Evolutionary conservation across 2,329 filamentous ascomycete genomes (phyloP).

Genomic region (Thermochaetoides dissita): DNA sequence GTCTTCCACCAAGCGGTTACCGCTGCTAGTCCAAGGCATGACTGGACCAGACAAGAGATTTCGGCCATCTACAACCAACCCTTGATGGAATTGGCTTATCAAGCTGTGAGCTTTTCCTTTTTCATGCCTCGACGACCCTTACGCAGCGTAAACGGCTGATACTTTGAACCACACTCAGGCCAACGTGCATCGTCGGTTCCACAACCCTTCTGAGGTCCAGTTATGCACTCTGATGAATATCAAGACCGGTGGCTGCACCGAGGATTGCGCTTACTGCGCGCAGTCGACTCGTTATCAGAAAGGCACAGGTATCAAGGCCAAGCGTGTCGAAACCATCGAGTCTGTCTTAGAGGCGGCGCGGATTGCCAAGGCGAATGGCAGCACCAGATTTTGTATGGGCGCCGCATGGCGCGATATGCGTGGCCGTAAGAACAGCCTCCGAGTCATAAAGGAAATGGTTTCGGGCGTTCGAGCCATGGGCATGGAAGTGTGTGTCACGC

Average conservation of each 20-base stretch:
- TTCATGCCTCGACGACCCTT: too few species aligned
- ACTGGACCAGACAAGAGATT: constrained; percentile 75
- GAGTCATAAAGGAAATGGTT: constrained; percentile 79
- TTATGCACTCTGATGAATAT: constrained; percentile 95
- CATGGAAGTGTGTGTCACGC: constrained; percentile 87
- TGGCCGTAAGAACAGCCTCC: constrained; percentile 68
- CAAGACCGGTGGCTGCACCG: constrained; percentile 82
- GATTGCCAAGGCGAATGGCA: constrained; percentile 67
- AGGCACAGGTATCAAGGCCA: constrained; percentile 65
- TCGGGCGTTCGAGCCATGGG: constrained; percentile 64
- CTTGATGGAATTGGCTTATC: constrained; percentile 63
- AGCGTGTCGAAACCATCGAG: constrained; percentile 66
- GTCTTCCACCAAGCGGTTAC: constrained; percentile 39
- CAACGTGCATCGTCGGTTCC: constrained; percentile 69
- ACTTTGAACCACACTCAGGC: constrained; percentile 33
- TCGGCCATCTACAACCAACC: constrained; percentile 69
- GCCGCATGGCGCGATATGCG: constrained; percentile 92
- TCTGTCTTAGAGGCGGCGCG: constrained; percentile 66
- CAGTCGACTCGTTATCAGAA: constrained; percentile 70
- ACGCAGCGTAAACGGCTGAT: too few species aligned
- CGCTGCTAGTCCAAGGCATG: constrained; percentile 47
- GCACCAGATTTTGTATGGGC: constrained; percentile 89
- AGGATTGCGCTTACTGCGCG: constrained; percentile 87
- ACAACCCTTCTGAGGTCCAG: constrained; percentile 70
- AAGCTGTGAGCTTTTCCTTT: constrained; percentile 44